These are phyloP conservation scores for Fusarium albidum DNA, from an alignment of 2,329 filamentous ascomycete genomes.

Conservation along the genomic window DNA sequence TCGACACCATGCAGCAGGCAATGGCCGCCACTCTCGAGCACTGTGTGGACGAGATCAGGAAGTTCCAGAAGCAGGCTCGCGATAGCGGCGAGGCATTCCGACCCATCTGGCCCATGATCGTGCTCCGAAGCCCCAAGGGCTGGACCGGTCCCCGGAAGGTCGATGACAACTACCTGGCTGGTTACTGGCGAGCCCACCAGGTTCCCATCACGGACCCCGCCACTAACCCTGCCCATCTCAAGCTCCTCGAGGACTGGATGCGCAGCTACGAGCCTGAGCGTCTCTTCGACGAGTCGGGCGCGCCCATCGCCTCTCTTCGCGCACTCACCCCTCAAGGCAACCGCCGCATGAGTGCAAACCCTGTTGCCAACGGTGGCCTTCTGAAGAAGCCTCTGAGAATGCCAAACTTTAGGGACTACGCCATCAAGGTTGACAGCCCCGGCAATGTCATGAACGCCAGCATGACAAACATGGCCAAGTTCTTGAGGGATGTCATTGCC, in stretches of 20 bases:
- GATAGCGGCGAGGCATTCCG: constrained; percentile 74
- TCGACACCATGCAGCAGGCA: constrained; percentile 80
- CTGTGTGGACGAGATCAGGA: constrained; percentile 73
- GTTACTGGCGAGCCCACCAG: constrained; percentile 83
- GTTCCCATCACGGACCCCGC: constrained; percentile 77
- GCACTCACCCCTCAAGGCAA: constrained; percentile 71
- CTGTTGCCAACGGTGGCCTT: constrained; percentile 75
- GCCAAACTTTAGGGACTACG: constrained; percentile 75
- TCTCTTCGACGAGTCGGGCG: constrained; percentile 71
- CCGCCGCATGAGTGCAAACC: constrained; percentile 79
- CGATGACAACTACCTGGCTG: constrained; percentile 74
- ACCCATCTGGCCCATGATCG: constrained; percentile 80
- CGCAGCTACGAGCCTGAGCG: constrained; percentile 77
- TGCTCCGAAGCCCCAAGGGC: constrained; percentile 80
- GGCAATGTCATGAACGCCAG: constrained; percentile 66
- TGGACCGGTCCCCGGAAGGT: constrained; percentile 80
- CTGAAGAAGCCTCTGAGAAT: constrained; percentile 73
- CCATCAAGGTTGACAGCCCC: constrained; percentile 67
- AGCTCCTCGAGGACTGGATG: constrained; percentile 80
- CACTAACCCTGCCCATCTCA: constrained; percentile 70
- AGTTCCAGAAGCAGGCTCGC: constrained; percentile 75
- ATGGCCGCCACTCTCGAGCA: constrained; percentile 81
- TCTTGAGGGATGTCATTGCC: constrained; percentile 72
- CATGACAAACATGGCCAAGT: constrained; percentile 75
- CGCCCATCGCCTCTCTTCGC: constrained; percentile 68